Evolutionary conservation across 2,329 filamentous ascomycete genomes (phyloP), one percentile per base, ranked within the genome.

Genomic region (Claviceps citrina): DNA sequence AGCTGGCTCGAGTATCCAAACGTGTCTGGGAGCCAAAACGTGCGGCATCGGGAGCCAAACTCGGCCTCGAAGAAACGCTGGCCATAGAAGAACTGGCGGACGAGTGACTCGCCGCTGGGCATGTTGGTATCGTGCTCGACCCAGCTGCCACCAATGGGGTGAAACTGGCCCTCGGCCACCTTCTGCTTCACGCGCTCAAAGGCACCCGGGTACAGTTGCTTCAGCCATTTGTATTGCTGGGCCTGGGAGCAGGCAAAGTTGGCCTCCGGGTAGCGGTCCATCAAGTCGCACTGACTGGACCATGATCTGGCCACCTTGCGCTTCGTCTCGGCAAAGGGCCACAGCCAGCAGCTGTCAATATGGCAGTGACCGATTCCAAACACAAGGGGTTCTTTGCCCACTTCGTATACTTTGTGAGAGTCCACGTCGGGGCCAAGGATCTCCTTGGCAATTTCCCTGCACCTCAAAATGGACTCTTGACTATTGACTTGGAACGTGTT

Each of bases 61-160:
- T 84, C 78, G 58, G 81, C 84, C 60, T 98, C 82, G 50, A 94
- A 98, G 64, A 89, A 93, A 31, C 91, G 73, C 57, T 98, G 91
- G 3, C 91, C 91, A 51, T 95, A 95, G 36, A 98, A 59, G 56
- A 98, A 98, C 57, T 98, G 91, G 31, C 91, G 77, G 35, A 91
- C 81, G 28, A 98, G 71, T 2, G 89, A 93, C 62, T 98, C 91
- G 36, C 91, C 91, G 52, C 86, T 89, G 0, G 91, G 91, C 71
- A 98, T 73, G 55, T 98, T 98, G 47, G 91, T 98, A 57, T 98
- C 91, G 55, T 98, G 91, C 57, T 98, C 91, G 13, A 98, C 89
- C 91, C 91, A 98, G 63, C 86, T 95, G 40, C 91, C 91, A 47
- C 91, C 91, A 50, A 98, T 89, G 12, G 87, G 87, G 49, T 95